Percentiles rank a stretch among this genome's conserved stretches.
Evolutionary conservation across 1,284 basidiomycete genomes (phyloP).

Genomic region (Malassezia psittaci): DNA sequence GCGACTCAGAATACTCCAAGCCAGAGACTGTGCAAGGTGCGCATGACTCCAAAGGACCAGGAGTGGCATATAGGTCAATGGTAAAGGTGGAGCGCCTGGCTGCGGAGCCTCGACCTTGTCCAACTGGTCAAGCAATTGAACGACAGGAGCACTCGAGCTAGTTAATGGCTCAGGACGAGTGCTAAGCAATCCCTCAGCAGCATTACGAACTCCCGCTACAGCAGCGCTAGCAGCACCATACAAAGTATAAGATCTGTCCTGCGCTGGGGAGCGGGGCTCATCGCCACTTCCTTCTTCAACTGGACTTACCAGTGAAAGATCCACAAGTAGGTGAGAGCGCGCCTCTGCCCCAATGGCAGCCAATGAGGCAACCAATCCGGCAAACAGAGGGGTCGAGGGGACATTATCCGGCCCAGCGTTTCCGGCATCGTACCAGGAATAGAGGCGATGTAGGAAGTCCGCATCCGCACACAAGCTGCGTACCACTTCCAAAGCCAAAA

Average conservation of each 20-base stretch:
- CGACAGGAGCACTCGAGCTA: conserved; percentile 25
- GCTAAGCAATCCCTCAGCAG: conserved; percentile 16
- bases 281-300: conserved; percentile 8
- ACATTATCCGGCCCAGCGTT: conserved; percentile 1
- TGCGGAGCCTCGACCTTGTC: conserved; percentile 73
- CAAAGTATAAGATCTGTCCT: conserved; percentile 27
- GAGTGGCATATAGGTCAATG: conserved; percentile 69
- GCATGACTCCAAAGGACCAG: conserved; percentile 78
- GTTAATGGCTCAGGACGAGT: conserved; percentile 22
- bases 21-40: conserved; percentile 77
- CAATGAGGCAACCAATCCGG: conserved; percentile 28
- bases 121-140: conserved; percentile 44
- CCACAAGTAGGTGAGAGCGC: conserved; percentile 18
- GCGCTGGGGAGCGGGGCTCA: conserved; percentile 17
- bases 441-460: conserved; percentile 34
- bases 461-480: conserved; percentile 36
- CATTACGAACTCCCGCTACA: conserved; percentile 20
- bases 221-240: conserved; percentile 39
- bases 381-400: conserved; percentile 24
- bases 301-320: conserved; percentile 18
- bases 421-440: conserved; percentile 24
- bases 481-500: conserved; percentile 40
- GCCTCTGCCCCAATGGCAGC: conserved; percentile 20
- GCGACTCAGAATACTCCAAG: conserved; percentile 60
- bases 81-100: conserved; percentile 60